Evolutionary conservation across 2,329 filamentous ascomycete genomes (phyloP).

Genomic region (Ampelomyces quisqualis): DNA sequence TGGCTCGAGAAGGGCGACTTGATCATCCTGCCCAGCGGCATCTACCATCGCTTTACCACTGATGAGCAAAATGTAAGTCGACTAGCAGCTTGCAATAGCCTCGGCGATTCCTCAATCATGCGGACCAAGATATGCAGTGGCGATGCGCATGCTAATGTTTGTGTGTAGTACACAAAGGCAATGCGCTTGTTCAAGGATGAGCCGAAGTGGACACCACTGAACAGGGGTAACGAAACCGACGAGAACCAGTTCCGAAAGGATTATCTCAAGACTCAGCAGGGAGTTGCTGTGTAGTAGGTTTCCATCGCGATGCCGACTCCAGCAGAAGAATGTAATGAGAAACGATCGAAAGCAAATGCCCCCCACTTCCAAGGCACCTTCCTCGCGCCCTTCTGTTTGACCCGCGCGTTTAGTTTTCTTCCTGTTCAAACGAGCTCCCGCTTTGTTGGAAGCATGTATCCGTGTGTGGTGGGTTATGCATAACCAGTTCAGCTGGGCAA

Average conservation of each 20-base stretch:
- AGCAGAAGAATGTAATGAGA: not conserved
- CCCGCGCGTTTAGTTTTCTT: too few relatives aligned
- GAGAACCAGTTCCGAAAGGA: slow-evolving; percentile 73
- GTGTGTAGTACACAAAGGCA: slow-evolving; percentile 79
- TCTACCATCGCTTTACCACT: slow-evolving; percentile 97
- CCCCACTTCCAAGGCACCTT: not conserved
- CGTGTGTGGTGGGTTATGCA: slow-evolving; percentile 4
- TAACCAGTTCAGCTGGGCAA: not conserved
- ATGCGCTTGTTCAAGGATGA: slow-evolving; percentile 98
- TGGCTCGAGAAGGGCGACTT: slow-evolving; percentile 81
- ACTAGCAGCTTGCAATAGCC: not conserved
- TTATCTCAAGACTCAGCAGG: slow-evolving; percentile 59
- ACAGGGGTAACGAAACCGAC: slow-evolving; percentile 76
- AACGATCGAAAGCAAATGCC: not conserved
- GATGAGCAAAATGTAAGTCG: slow-evolving; percentile 80
- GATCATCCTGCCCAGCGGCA: slow-evolving; percentile 89
- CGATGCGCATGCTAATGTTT: slow-evolving; percentile 16
- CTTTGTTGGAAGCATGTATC: slow-evolving; percentile 1
- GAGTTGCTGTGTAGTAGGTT: slow-evolving; percentile 13
- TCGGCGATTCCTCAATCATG: not conserved
- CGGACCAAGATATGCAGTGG: not conserved
- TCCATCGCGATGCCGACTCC: not conserved
- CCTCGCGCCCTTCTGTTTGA: not conserved
- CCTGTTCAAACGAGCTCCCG: not conserved
- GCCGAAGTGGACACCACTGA: slow-evolving; percentile 95